Evolutionary conservation across 2,329 filamentous ascomycete genomes (phyloP), one percentile per base, ranked within the genome.

Genomic region (Hypoxylon sp.): DNA sequence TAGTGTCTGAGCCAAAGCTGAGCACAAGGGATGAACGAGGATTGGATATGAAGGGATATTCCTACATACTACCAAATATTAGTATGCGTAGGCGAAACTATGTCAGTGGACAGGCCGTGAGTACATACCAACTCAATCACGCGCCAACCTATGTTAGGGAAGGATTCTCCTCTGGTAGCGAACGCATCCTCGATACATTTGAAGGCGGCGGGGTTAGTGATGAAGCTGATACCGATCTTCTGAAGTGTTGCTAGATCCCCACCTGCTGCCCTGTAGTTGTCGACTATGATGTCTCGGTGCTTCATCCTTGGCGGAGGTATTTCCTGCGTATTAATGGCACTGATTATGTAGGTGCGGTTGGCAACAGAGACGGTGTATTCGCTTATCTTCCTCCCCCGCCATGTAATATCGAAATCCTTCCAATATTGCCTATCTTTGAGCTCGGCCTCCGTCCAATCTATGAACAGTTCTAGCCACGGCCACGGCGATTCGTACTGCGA

Each of bases 221-320:
- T 58, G 7, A 55, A 63, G 32, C 28, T 41, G 21, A 57, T n/a
- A 1, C 50, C 50, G 11, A 69, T 50, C 6, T 25, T 53, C 17
- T 14, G 9, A 11, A 67, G 49, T 6, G 36, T 25, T 2, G 25
- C 41, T 2, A 67, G 19, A 10, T 61, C 23, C 9, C 48, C 55
- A 19, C 63, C 63, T 1, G 60, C 60, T 2, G 19, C 34, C 17
- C 17, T 67, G 30, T 48, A 64, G 56, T 69, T 69, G n/a, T 63
- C 67, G 25, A 69, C 55, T 9, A 69, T 61, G 9, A 69, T 59
- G 34, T 69, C 63, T 11, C 63, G 46, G 19, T 69, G 60, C 32
- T 67, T 69, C 59, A 66, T 66, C 38, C 9, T 51, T 3, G 66
- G 63, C 3, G 0, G 1, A 13, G 48, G 45, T 10, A 56, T 4